Evolutionary conservation across 495 filamentous ascomycete genomes (phyloP), one percentile per base, ranked within the genome.

Genomic region (Penicillium maclennaniae): DNA sequence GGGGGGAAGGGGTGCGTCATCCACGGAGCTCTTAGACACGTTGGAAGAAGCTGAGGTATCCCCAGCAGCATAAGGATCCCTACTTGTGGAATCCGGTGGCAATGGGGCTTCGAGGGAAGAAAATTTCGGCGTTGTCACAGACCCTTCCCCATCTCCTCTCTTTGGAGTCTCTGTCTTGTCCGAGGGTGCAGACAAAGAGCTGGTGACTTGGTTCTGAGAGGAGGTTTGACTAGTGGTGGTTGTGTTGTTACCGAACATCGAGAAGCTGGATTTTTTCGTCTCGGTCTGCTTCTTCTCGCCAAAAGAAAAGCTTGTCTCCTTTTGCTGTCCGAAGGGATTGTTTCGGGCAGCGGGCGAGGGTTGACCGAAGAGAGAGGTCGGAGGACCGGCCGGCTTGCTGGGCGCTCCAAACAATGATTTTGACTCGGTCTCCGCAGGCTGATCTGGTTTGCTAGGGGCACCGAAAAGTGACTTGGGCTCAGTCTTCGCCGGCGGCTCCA

Each of bases 11-110:
- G 73, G 66, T 16, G 67, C 70, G 45, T 81, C 77, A 43, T 79
- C 72, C 53, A 63, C 45, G n/a, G 73, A 76, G 43, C 65, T 73
- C 55, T 75, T 71, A 12, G 79, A 77, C 7, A 72, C 69, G 45
- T 78, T 80, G 5, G 87, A 87, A 16, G 86, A 88, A 49, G 78
- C 78, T 7, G 87, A 87, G 23, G 85, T 85, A 47, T 89, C 85
- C 25, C 85, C 82, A 47, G 83, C 69, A 28, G 76, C 74, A 67
- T 84, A 89, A 42, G 63, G 73, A 53, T 76, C 74, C 72, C 84
- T 86, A 72, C 83, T 90, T 19, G 85, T 88, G 40, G 87, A 67
- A 54, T 91, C 86, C n/a, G 88, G 88, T 27, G 89, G 89, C 34
- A 92, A 68, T 46, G 90, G 88, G 14, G 79, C 63, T 59, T 85